A percentile compares a stretch with the other conserved stretches of the same genome.
These are phyloP conservation scores for Hypericum androsaemum DNA, from an alignment of 345 rosid genomes.

Conservation along the genomic window DNA sequence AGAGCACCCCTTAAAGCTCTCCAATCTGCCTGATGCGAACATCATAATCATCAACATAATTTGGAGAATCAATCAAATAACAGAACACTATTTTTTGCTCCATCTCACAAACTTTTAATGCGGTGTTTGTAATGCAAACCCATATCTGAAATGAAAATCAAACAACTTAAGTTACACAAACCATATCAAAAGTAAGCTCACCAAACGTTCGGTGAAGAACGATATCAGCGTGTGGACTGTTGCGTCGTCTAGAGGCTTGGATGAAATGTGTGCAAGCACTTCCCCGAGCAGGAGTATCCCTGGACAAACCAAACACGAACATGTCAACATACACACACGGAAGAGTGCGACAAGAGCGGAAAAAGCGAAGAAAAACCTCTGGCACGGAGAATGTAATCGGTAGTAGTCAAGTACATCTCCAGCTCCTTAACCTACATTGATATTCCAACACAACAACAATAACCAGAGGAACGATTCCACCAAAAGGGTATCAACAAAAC, in stretches of 20 bases:
- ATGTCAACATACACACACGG: not conserved
- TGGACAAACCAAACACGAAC: conserved; percentile 14
- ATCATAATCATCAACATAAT: conserved; percentile 18
- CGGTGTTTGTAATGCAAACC: too few relatives aligned
- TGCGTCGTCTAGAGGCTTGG: conserved; percentile 46
- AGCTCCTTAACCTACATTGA: conserved; percentile 58
- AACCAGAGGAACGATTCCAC: not conserved
- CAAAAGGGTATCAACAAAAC: not conserved
- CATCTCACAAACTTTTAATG: too few relatives aligned
- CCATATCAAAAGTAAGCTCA: conserved; percentile 29
- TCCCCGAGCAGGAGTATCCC: conserved; percentile 83
- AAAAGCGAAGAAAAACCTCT: conserved; percentile 36
- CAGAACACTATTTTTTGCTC: not conserved
- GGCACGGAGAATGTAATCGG: conserved; percentile 57
- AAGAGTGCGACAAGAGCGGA: not conserved
- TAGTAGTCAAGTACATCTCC: conserved; percentile 73
- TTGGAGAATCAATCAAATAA: conserved; percentile 2
- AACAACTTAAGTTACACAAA: conserved; percentile 1
- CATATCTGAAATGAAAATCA: not conserved
- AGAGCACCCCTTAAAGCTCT: conserved; percentile 77
- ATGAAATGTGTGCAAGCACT: conserved; percentile 38
- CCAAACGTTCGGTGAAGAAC: conserved; percentile 73
- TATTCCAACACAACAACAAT: conserved; percentile 6
- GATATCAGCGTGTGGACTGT: conserved; percentile 46
- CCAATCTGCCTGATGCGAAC: conserved; percentile 84